Evolutionary conservation across 176 grass and related monocot genomes (phyloP), one percentile per base, ranked within the genome.

Genomic region (Pharus latifolius): DNA sequence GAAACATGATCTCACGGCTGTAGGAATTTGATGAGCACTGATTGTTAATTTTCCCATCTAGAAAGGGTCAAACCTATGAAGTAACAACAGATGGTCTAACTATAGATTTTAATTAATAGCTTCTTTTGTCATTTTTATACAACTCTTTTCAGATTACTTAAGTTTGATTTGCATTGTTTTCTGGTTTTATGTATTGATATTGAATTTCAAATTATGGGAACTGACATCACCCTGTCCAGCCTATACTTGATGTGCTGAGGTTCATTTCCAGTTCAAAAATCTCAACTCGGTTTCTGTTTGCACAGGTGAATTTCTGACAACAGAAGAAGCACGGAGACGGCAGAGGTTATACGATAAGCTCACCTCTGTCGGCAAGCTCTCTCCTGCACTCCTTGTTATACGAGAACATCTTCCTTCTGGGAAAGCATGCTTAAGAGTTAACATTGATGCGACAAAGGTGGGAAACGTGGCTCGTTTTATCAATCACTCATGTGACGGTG

Each of bases 401-500:
- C 85, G 93, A 7, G 94, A 92, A 66, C 94, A 97, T 29, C 94
- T 97, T 30, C 94, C 89, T 37, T 97, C 89, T 16, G 81, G 86
- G 17, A 90, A 87, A 87, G 87, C 81, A 23, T 97, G 94, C 55
- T 63, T 92, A 29, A 84, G 86, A 74, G 72, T 92, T 7, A 97
- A 97, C 60, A 88, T 92, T 17, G 94, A 97, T 74, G 86, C 89
- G 0, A 90, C 94, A 3, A 90, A 85, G 75, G 55, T 92, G 72
- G 89, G 86, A 75, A 97, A 92, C 5, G 64, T 85, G 17, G 83
- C 76, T 50, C 83, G 94, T 33, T 92, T 97, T 60, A 92, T 97
- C 65, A 97, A 97, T 56, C 94, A 92, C 73, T 98, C 94, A 40
- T 92, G 94, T 40, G 94, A 98, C 19, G 94, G 86, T 48, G 94